Base-by-base conservation (phyloP, 345 rosid genomes). In the Salix caprea region DNA sequence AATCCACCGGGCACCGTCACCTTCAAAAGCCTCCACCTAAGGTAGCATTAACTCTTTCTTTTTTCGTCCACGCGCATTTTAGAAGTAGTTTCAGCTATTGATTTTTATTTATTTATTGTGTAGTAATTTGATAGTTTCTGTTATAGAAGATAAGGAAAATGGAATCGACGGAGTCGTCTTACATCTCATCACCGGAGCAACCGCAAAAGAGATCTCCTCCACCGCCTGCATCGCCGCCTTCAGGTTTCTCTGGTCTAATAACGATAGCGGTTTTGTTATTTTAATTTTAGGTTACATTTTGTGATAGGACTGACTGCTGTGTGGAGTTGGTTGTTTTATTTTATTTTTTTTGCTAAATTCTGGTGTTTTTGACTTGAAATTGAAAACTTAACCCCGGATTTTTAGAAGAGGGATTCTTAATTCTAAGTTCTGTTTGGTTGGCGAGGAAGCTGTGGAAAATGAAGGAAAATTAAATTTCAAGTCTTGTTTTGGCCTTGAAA, bases 161-260 rank as follows among this genome's bases (percentile, higher is more conserved):
- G 99, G 99, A 93, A 80, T 90, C 97, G 64, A 93, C 92, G 42
- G 99, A 92, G 83, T 89, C 95, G 60, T 93, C 94, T 67, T 90
- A 89, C 79, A 83, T 89, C 44, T 90, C 91, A 54, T 91, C 94
- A 21, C 96, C 98, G 54, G 99, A 93, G 90, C 90, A 84, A 60
- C 86, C 75, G 44, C 82, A 80, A 62, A 82, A 87, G 79, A 82
- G 94, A 86, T 87, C 98, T 77, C 89, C 90, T 13, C 91, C 91
- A 58, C 91, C 78, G 83, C 91, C 89, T 9, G 85, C 88, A 77
- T 87, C 97, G 30, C 94, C 94, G 1, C 78, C 86, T 81, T 82
- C 91, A 73, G 99, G 99, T 93, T 30, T 54, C 77, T 75, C 84
- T 70, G 67, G 50, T 70, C 79, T 73, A 88, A 90, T 28, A 9